A percentile compares a stretch with the other conserved stretches of the same genome.
phyloP scores from a whole-genome alignment of 148 eudicot species.

The Beta vulgaris region DNA sequence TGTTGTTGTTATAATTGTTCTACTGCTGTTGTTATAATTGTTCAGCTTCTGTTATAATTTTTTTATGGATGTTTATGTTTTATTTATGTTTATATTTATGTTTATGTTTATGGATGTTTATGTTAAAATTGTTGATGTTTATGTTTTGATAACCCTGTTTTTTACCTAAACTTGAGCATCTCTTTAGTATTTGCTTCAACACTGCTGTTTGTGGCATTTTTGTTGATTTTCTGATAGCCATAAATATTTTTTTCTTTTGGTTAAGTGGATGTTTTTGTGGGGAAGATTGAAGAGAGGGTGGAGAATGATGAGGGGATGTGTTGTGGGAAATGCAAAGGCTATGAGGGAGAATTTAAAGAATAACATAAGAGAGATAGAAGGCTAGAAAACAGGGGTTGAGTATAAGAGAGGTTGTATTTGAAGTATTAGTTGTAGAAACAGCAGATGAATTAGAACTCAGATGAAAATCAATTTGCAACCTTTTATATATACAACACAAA shows the following conservation, averaged over 20 bases:
- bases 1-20: no score
- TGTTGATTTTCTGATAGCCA: slow-evolving; percentile 27
- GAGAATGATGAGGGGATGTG: neutral
- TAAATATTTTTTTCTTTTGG: neutral
- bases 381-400: no score
- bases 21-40: no score
- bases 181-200: slow-evolving; percentile 52
- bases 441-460: slow-evolving; percentile 31
- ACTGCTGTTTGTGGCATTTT: slow-evolving; percentile 41
- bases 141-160: slow-evolving; percentile 28
- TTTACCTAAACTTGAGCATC: slow-evolving; percentile 51
- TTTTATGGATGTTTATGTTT: no score
- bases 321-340: neutral
- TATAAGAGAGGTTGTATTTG: slow-evolving; percentile 35
- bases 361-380: neutral
- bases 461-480: slow-evolving; percentile 70
- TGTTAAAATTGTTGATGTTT: no score
- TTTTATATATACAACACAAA: slow-evolving; percentile 38
- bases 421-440: slow-evolving; percentile 27
- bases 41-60: no score
- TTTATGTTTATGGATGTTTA: no score
- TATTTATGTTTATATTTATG: no score
- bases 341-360: neutral
- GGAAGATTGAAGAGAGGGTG: neutral
- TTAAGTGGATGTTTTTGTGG: neutral